Base-by-base conservation (phyloP, 2,329 filamentous ascomycete species). In the Xylaria sp. region DNA sequence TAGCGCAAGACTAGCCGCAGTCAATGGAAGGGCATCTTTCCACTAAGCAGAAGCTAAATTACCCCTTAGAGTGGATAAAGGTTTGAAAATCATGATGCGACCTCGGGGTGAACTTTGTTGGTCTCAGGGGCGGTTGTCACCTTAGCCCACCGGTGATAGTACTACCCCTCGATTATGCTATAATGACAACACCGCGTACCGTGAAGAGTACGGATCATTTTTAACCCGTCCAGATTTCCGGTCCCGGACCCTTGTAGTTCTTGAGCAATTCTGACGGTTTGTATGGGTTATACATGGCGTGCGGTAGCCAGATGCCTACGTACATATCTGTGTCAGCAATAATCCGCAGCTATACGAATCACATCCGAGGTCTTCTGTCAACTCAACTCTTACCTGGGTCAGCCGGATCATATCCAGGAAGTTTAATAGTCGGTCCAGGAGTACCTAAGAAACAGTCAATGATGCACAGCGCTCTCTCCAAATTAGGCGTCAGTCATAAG, bases 201-300 rank as follows among this genome's bases (percentile, higher is more conserved):
- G 28, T 28, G 25, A 43, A 11, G n/a, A 25, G 37, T 31, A 43
- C 23, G 40, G 9, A 4, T 53, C 51, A 54, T 54, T 42, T 58
- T 33, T n/a, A 58, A 28, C 55, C 45, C 8, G 45, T 58, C 55
- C 43, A 51, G 23, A 42, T 43, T 25, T 58, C 33, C 11, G 55
- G 55, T 14, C 55, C 45, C 21, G 55, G 55, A 15, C 55, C 55
- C 21, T 58, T 43, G 45, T 58, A 58, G 12, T 47, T 58, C 45
- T 58, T 58, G 35, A 58, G 45, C 15, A 58, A 28, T 8, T 58
- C 55, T 12, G 45, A 50, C 31, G 45, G 55, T 19, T 58, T 51
- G 45, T 40, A 58, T 51, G 45, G 55, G 15, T 43, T 42, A 7
- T 42, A 58, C 55, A 58, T 49, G 21, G 45, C 55, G 6, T 35